Evolutionary conservation across 306 rosid species (phyloP).

Genomic region (peach (Prunus persica)): Prunus_persica_NCBIv2 NC_034011.1:27064001-27064500

Average conservation of each 20-base stretch:
- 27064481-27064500: neutral
- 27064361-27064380: neutral
- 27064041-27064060: constrained; percentile 95
- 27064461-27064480: neutral
- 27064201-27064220: constrained; percentile 99
- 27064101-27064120: constrained; percentile 98
- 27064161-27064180: constrained; percentile 93
- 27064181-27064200: constrained; percentile 90
- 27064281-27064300: constrained; percentile 89
- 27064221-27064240: constrained; percentile 92
- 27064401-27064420: neutral
- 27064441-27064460: neutral
- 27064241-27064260: constrained; percentile 98
- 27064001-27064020: constrained; percentile 83
- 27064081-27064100: constrained; percentile 98
- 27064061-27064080: constrained; percentile 91
- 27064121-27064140: constrained; percentile 91
- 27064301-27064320: constrained; percentile 72
- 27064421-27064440: neutral
- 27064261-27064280: constrained; percentile 86
- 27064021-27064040: constrained; percentile 99
- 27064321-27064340: constrained; percentile 77
- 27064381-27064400: neutral
- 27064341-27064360: neutral
- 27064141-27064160: constrained; percentile 95